Evolutionary conservation across 1,284 basidiomycete species (phyloP).

Genomic region (Puccinia coronata): DNA sequence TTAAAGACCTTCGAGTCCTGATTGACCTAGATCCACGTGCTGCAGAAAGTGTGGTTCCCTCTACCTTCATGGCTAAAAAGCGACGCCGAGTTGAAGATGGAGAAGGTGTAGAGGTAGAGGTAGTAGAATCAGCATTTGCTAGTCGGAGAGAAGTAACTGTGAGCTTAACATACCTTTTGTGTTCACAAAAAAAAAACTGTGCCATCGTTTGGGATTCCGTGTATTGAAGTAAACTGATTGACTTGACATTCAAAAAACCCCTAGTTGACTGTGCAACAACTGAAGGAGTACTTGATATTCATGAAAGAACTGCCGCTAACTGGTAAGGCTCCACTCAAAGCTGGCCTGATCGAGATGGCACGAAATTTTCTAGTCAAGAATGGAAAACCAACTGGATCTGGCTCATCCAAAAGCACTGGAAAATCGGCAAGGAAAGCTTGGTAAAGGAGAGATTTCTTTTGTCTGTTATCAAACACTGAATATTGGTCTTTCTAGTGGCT

Average conservation of each 20-base stretch:
- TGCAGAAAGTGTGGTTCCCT: neutral
- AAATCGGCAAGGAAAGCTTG: neutral
- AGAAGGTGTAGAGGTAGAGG: conserved; percentile 23
- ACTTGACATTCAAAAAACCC: neutral
- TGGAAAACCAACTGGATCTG: neutral
- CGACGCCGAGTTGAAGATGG: conserved; percentile 25
- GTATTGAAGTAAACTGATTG: neutral
- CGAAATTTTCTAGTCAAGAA: neutral
- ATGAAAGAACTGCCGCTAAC: neutral
- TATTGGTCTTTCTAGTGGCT: too few relatives aligned
- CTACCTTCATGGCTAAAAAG: conserved; percentile 4
- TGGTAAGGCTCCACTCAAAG: conserved; percentile 8
- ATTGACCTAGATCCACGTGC: conserved; percentile 61
- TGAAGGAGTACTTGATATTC: conserved; percentile 37
- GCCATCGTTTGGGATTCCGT: neutral
- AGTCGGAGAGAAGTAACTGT: conserved; percentile 21
- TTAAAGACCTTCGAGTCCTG: conserved; percentile 73
- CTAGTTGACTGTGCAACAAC: neutral
- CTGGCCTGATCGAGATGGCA: neutral
- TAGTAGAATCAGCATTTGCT: conserved; percentile 25
- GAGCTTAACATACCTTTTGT: neutral
- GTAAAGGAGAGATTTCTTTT: neutral
- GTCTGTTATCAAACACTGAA: too few relatives aligned
- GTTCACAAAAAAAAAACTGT: neutral
- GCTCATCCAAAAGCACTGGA: neutral